phyloP scores from a whole-genome alignment of 2,329 filamentous ascomycete species.

The Bertia moriformis region DNA sequence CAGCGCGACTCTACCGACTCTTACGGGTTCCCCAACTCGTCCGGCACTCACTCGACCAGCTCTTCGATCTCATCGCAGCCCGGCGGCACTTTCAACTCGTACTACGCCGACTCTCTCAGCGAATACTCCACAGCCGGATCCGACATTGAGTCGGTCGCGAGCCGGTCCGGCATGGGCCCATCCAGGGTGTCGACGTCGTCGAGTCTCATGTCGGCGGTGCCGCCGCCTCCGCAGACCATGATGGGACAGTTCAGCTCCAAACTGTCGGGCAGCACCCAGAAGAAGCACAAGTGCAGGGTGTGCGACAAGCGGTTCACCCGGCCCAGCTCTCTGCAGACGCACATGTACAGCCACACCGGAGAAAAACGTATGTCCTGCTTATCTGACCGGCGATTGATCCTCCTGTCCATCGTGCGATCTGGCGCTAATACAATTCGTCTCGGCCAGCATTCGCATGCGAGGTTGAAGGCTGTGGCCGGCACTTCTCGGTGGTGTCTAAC shows the following conservation, averaged over 20 bases:
- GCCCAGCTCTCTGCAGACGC: conserved; percentile 85
- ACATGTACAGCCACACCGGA: conserved; percentile 97
- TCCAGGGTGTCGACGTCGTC: conserved; percentile 33
- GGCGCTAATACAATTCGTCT: conserved; percentile 7
- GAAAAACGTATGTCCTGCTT: conserved; percentile 89
- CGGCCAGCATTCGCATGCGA: conserved; percentile 75
- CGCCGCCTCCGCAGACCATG: conserved; percentile 86
- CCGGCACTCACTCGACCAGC: conserved; percentile 66
- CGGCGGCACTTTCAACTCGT: conserved; percentile 61
- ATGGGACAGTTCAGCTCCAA: conserved; percentile 98
- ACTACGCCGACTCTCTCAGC: conserved; percentile 76
- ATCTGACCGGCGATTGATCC: no score
- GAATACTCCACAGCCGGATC: conserved; percentile 85
- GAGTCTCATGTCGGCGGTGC: conserved; percentile 40
- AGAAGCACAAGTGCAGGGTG: conserved; percentile 99
- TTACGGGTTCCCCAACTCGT: conserved; percentile 66
- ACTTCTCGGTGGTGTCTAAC: conserved; percentile 96
- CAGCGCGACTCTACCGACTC: conserved; percentile 66
- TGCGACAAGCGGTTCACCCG: conserved; percentile 96
- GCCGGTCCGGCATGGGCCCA: conserved; percentile 34
- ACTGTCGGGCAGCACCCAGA: conserved; percentile 85
- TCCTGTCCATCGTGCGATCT: conserved; percentile 2
- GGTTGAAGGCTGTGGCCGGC: conserved; percentile 82
- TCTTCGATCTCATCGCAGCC: conserved; percentile 80
- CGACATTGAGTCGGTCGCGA: conserved; percentile 68